Base-by-base conservation (phyloP, 2,329 filamentous ascomycete genomes). In the Diaporthe sp. region DNA sequence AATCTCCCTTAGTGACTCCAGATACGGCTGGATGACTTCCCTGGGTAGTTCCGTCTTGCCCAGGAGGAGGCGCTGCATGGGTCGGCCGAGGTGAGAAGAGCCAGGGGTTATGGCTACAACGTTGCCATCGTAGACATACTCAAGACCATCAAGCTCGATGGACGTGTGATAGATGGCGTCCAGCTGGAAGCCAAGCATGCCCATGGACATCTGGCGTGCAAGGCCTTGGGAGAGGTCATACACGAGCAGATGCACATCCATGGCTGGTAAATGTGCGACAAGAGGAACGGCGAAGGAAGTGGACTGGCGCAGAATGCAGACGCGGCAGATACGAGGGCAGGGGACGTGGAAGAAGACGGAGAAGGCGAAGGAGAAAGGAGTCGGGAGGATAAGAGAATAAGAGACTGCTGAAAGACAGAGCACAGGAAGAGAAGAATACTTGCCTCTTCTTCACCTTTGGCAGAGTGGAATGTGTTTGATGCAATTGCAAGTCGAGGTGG, bases 81-180 rank as follows among this genome's bases (percentile, higher is more conserved):
- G 96, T 71, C 88, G 88, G 9, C 96, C 97, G 79, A 98, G 92
- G 81, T 98, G 96, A 1, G 95, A 98, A 15, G 90, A 89, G 0
- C 96, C 96, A 0, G 97, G 94, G 13, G 86, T 85, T 75, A 96
- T 95, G 71, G 92, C 92, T 79, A 97, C 94, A 70, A 98, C 93
- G 72, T 95, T 95, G 72, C 94, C 92, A 75, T 97, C 96, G 78
- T 96, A 98, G 79, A 96, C 91, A 82, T 97, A 98, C 84, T 99
- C 97, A 68, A 93, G 89, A n/a, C 92, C 92, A 70, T 92, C 90
- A 51, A 98, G 87, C 55, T 98, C 93, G 71, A 99, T 92, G 0
- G 96, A 94, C 0, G 97, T 98, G 82, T 99, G 97, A 79, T 98
- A 98, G 70, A 99, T 91, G 71, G 97, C 97, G 82, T 98, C 96